phyloP scores from a whole-genome alignment of 2,329 filamentous ascomycete genomes.

The Clonostachys sp. region DNA sequence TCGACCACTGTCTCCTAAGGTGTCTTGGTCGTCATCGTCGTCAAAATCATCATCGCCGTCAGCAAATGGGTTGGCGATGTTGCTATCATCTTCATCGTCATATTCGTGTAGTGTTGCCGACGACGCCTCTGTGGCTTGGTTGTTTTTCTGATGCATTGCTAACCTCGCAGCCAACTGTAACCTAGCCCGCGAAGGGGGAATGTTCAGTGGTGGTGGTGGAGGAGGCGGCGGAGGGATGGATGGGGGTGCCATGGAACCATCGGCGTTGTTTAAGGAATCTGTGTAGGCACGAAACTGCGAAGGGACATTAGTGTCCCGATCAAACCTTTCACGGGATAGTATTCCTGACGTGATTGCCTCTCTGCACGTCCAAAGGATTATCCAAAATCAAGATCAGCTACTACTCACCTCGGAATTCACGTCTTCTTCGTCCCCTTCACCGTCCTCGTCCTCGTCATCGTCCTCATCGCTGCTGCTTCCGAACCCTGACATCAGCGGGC shows the following conservation, averaged over 20 bases:
- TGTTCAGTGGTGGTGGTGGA: constrained; percentile 77
- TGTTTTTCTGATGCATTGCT: constrained; percentile 67
- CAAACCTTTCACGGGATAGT: neutral
- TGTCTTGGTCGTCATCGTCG: constrained; percentile 36
- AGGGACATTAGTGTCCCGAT: constrained; percentile 1
- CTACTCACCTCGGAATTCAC: constrained; percentile 62
- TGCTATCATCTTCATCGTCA: constrained; percentile 30
- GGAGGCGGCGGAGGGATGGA: constrained; percentile 56
- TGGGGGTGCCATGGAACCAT: constrained; percentile 46
- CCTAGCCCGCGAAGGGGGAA: constrained; percentile 80
- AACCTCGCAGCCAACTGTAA: constrained; percentile 87
- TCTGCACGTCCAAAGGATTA: neutral
- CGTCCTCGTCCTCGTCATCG: constrained; percentile 94
- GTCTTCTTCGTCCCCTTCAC: constrained; percentile 78
- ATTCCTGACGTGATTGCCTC: too few relatives aligned
- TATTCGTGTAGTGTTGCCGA: constrained; percentile 31
- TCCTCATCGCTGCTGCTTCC: constrained; percentile 95
- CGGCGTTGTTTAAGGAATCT: constrained; percentile 44
- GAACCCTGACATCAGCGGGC: constrained; percentile 73
- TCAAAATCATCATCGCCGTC: constrained; percentile 51
- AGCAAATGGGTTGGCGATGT: constrained; percentile 41
- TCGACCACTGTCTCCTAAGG: constrained; percentile 18
- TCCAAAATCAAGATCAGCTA: constrained; percentile 2
- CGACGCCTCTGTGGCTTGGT: constrained; percentile 39
- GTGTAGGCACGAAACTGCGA: constrained; percentile 55